Evolutionary conservation across 352 stramenopile genomes (phyloP), one percentile per base, ranked within the genome.

Genomic region (Phytophthora brassicae): DNA sequence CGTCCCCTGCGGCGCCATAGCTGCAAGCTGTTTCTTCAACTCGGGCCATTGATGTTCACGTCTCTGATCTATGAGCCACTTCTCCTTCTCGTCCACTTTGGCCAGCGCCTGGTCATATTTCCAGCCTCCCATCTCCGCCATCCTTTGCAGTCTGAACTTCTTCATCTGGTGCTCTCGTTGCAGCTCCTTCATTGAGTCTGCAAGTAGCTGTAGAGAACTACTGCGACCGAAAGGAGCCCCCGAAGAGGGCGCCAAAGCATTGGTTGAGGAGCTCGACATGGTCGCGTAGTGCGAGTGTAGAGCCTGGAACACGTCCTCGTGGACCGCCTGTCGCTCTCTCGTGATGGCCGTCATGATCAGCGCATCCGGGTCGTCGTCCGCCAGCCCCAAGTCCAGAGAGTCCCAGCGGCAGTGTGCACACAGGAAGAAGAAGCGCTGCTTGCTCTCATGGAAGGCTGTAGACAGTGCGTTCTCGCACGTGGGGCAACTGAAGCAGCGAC

Each of bases 381-480:
- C 56, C 12, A 96, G 63, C 11, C 60, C 75, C 26, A 93, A 29
- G 16, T 64, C 72, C 51, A 90, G 61, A 52, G 88, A 96, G 57
- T 96, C 88, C 88, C 88, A 96, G 39, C 84, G 81, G 60, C 88
- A 96, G 64, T 96, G 88, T 41, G 74, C 42, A 47, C 88, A 96
- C 16, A 89, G 69, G 57, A 96, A 92, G 55, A 92, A 93, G 50
- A 81, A 94, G 41, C 80, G 76, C 39, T 79, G 72, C 3, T 63
- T 48, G 16, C 53, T 52, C 24, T 89, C 77, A 57, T 89, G 68
- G 35, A 91, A 86, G 14, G 79, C 79, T 23, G 84, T 93, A n/a
- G 80, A 84, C 24, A 96, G 72, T 50, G 77, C 66, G 14, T 41
- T 87, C 41, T 66, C 72, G 56, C 88, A 96, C 20, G 70, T 56